Base-by-base conservation (phyloP, 2,329 filamentous ascomycete species). In the Colletotrichum sp. region DNA sequence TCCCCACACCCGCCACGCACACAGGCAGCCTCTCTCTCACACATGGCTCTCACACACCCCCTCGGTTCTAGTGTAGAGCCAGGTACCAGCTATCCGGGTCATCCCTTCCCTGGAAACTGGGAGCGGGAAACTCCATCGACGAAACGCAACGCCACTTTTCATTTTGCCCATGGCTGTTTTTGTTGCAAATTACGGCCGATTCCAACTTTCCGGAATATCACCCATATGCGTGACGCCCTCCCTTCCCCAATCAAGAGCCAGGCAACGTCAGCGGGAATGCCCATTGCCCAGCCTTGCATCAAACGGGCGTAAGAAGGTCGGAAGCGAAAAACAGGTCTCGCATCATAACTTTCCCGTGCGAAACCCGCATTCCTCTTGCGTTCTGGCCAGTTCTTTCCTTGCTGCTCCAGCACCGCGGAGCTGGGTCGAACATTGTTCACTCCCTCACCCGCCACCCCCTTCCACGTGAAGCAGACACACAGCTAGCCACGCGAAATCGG, bases 81-180 rank as follows among this genome's bases (percentile, higher is more conserved):
- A 64, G 43, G 34, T 72, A 66, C 72, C 72, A 52, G 72, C 61
- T 72, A 36, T 66, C 61, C 61, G 72, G 72, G 61, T 72, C 60
- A n/a, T 32, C 32, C 59, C 57, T 66, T 61, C 34, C 26, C 52
- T 63, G 30, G 18, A 72, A 57, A 67, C 60, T 26, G 60, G 72
- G 26, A 74, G 55, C 28, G 34, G 28, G 48, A 21, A 48, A 43
- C 43, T 34, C 36, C 36, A 39, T 36, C 21, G 10, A 24, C 68
- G 30, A 63, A 63, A n/a, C 59, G 28, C 55, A 60, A 39, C 48
- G 52, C 52, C 61, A 67, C 52, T 26, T 52, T 26, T 28, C 34
- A 74, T 43, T 34, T 43, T 34, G 13, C 18, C 34, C 60, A n/a
- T 52, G 43, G n/a, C 43, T 52, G 43, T n/a, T 26, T n/a, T 39